Base-by-base conservation (phyloP, 495 filamentous ascomycete species). In the Hamigera avellanea region DNA sequence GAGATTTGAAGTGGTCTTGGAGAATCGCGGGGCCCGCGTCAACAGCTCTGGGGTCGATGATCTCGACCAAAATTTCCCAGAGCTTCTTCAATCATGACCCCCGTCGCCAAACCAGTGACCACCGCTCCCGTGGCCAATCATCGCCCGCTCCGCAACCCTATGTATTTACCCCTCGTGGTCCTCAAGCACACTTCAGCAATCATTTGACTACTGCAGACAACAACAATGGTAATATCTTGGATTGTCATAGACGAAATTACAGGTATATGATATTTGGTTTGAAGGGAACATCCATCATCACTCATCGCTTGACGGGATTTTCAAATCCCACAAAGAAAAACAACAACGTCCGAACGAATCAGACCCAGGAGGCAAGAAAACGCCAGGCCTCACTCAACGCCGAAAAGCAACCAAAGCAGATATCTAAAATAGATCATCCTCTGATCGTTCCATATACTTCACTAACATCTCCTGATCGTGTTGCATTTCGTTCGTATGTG, bases 61-160 rank as follows among this genome's bases (percentile, higher is more conserved):
- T 48, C 41, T 42, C 25, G 45, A 54, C 59, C 62, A 66, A 66
- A 66, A 66, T 66, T 66, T 64, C 62, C 62, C 56, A 56, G 49
- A 63, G 61, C 59, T 62, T 53, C 55, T 57, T 44, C 48, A n/a
- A 50, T 43, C 44, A 6, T 12, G 5, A 30, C 27, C 48, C 41
- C 36, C 14, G n/a, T n/a, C n/a, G n/a, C 19, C 33, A 23, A 36
- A 44, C 34, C 39, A 36, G 37, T 48, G 53, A 59, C 56, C n/a
- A n/a, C n/a, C n/a, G n/a, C n/a, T n/a, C n/a, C n/a, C n/a, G n/a
- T 62, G 57, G 61, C 56, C 43, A 51, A 51, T 51, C 51, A 49
- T 37, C 40, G 34, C 39, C 37, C 43, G 43, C 48, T 44, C 44
- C 48, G 49, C 50, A 54, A 46, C 51, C 49, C 53, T 47, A 42